Percentiles rank a stretch among this genome's conserved stretches.
These are phyloP conservation scores for Blastobotrys ciferrii DNA, from an alignment of 1,139 yeast species.

Conservation along the genomic window DNA sequence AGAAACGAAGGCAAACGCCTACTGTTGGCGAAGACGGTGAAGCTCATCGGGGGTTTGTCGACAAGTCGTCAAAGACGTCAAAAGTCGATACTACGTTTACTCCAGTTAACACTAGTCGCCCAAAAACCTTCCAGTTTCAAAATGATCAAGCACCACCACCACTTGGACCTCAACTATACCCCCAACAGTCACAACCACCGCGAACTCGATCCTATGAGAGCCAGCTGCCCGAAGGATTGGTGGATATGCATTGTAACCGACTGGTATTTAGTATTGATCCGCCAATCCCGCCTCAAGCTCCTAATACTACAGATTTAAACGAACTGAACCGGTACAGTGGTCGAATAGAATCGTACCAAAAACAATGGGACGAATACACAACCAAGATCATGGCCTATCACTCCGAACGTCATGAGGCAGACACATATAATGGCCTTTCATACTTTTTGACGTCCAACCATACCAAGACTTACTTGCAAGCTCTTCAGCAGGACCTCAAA, in stretches of 20 bases:
- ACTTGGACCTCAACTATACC: not conserved
- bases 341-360: conserved; percentile 27
- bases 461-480: conserved; percentile 28
- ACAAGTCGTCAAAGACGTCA: conserved; percentile 4
- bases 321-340: conserved; percentile 20
- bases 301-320: conserved; percentile 1
- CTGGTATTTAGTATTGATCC: conserved; percentile 12
- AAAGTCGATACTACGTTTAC: conserved; percentile 15
- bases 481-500: conserved; percentile 33
- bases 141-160: not conserved
- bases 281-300: conserved; percentile 16
- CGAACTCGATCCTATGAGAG: not conserved
- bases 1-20: conserved; percentile 2
- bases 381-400: conserved; percentile 29
- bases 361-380: conserved; percentile 30
- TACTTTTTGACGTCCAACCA: conserved; percentile 24
- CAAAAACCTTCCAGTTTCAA: conserved; percentile 12
- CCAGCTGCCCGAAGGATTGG: not conserved
- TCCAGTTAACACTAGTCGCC: conserved; percentile 14
- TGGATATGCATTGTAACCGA: conserved; percentile 17
- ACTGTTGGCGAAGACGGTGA: not conserved
- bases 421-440: conserved; percentile 24
- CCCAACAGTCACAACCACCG: not conserved
- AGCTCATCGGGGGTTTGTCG: conserved; percentile 3
- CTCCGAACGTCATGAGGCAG: conserved; percentile 31